Evolutionary conservation across 2,329 filamentous ascomycete genomes (phyloP).

Genomic region (Achaetomium macrosporum): DNA sequence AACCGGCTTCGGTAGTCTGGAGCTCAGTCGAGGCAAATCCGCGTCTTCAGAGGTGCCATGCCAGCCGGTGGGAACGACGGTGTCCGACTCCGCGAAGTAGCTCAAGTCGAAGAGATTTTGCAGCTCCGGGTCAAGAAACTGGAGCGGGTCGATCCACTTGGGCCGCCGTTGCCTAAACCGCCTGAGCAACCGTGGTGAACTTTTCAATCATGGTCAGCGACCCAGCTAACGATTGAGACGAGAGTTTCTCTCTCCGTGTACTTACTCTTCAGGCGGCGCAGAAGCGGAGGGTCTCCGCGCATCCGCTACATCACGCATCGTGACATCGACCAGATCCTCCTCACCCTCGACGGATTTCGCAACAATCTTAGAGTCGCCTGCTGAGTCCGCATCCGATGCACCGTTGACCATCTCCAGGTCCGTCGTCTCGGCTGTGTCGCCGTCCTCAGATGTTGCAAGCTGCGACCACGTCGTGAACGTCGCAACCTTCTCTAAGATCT

Average conservation of each 20-base stretch:
- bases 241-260: neutral
- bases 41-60: constrained; percentile 54
- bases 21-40: constrained; percentile 47
- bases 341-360: constrained; percentile 80
- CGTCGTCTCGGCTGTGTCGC: constrained; percentile 44
- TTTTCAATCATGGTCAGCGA: constrained; percentile 5
- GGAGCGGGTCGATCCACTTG: constrained; percentile 46
- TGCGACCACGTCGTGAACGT: constrained; percentile 68
- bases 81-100: constrained; percentile 53
- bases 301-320: constrained; percentile 62
- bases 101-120: constrained; percentile 73
- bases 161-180: constrained; percentile 47
- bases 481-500: constrained; percentile 69
- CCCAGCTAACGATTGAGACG: too few species aligned
- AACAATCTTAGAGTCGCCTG: constrained; percentile 63
- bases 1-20: constrained; percentile 39
- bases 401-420: constrained; percentile 66
- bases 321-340: constrained; percentile 85
- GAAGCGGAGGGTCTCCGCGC: constrained; percentile 24
- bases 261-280: constrained; percentile 27
- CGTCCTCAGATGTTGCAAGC: constrained; percentile 47
- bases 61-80: constrained; percentile 66
- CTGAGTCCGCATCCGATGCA: constrained; percentile 58
- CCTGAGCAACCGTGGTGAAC: constrained; percentile 33
- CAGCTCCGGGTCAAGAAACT: constrained; percentile 56